phyloP scores from a whole-genome alignment of 2,329 filamentous ascomycete genomes.

The Colletotrichum sidae region DNA sequence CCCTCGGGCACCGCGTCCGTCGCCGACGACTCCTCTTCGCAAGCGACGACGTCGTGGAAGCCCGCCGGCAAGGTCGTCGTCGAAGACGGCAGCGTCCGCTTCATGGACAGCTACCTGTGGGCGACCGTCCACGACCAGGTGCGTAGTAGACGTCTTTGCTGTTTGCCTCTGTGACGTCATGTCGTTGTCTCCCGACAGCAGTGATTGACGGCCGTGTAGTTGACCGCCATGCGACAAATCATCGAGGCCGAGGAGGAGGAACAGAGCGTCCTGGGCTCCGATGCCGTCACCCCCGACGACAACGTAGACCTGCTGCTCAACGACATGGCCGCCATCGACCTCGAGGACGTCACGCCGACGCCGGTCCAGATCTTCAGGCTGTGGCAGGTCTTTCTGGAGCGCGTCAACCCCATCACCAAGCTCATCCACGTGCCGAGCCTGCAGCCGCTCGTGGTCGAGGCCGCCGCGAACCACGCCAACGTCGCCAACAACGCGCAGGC shows the following conservation, averaged over 20 bases:
- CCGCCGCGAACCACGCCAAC: constrained; percentile 65
- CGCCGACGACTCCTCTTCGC: constrained; percentile 40
- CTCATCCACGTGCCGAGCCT: constrained; percentile 78
- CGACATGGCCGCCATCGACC: constrained; percentile 51
- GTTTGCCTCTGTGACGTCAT: not conserved
- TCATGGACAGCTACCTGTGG: constrained; percentile 68
- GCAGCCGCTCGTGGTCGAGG: constrained; percentile 73
- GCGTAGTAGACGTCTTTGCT: constrained; percentile 40
- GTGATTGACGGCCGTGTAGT: constrained; percentile 46
- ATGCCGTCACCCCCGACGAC: constrained; percentile 63
- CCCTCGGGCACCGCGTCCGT: constrained; percentile 38
- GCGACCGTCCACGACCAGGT: constrained; percentile 68
- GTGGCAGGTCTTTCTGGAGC: constrained; percentile 80
- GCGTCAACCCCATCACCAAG: constrained; percentile 81
- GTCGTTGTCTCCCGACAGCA: not conserved
- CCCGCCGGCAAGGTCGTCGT: constrained; percentile 65
- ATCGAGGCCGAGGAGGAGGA: constrained; percentile 65
- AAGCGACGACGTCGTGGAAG: constrained; percentile 51
- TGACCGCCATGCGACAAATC: constrained; percentile 70
- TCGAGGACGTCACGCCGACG: constrained; percentile 70
- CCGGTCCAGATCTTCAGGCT: constrained; percentile 75
- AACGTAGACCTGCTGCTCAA: constrained; percentile 63
- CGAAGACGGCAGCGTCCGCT: constrained; percentile 66
- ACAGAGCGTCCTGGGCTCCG: constrained; percentile 60
- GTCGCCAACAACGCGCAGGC: constrained; percentile 57